Conservation (phyloP, 2,329 filamentous ascomycete species). For the Macrophomina pseudophaseolina region DNA sequence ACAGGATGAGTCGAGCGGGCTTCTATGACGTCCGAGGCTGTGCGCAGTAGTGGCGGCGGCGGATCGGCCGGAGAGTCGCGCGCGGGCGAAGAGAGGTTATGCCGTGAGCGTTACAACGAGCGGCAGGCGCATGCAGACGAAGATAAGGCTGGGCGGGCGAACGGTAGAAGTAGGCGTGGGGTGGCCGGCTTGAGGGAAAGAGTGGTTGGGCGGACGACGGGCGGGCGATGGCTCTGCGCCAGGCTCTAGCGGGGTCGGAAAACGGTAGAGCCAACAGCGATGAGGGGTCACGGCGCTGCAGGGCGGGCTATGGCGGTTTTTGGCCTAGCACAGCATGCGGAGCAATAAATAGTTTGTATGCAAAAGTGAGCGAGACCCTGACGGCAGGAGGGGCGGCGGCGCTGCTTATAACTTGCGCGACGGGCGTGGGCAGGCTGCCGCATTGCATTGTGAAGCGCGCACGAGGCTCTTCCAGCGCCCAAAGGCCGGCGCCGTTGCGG, state of each 20-base stretch:
- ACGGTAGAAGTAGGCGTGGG: constrained; percentile 12
- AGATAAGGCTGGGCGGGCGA: constrained; percentile 12
- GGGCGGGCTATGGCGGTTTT: constrained; percentile 6
- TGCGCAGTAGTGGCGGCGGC: constrained; percentile 19
- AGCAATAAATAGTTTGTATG: not conserved
- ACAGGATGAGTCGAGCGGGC: constrained; percentile 18
- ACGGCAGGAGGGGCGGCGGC: not conserved
- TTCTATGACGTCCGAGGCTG: constrained; percentile 26
- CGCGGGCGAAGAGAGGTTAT: constrained; percentile 1
- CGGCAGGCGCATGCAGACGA: not conserved
- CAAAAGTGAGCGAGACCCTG: constrained; percentile 8
- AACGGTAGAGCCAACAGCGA: constrained; percentile 5
- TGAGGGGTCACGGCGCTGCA: constrained; percentile 15
- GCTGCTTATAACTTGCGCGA: not conserved
- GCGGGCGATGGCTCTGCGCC: not conserved
- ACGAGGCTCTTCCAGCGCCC: not conserved
- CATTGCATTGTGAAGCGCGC: constrained; percentile 11
- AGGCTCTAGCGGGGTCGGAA: constrained; percentile 22
- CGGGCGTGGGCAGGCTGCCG: not conserved
- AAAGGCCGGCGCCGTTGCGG: constrained; percentile 19
- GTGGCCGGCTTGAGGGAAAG: constrained; percentile 14
- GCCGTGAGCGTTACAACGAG: not conserved
- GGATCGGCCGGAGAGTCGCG: constrained; percentile 23
- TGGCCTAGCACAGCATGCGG: constrained; percentile 8
- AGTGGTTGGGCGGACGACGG: constrained; percentile 18